Evolutionary conservation across 2,329 filamentous ascomycete species (phyloP), one percentile per base, ranked within the genome.

Genomic region (Diaporthe longicolla): DNA sequence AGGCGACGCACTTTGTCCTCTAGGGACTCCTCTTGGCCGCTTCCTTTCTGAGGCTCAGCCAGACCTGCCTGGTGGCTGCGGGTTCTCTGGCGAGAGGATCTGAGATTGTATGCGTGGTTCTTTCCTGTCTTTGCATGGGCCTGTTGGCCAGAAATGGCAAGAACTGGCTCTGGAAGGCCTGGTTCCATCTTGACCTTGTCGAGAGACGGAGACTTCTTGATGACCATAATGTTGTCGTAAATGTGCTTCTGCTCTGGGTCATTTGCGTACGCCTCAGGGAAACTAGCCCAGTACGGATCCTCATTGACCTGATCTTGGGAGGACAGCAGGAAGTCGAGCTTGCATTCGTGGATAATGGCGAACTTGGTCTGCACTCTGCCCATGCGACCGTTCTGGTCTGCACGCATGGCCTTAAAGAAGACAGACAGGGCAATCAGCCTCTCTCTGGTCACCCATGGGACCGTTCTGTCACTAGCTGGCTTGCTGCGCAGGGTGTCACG

Each of bases 231-330:
- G 10, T 43, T 40, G n/a, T 55, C 5, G 21, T 65, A 50, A 0
- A 65, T 26, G 9, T 29, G 4, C 0, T 32, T 4, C 32, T 69
- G 48, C 0, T 45, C 15, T 2, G 32, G 65, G n/a, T 69, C 65
- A 5, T 78, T 76, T 17, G 75, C 63, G 26, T 74, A 52, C 9
- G 74, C 76, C 7, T 76, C 76, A 19, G 71, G 70, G 11, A 70
- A 58, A 3, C 66, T 52, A 3, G 13, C 37, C 66, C 66, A 70
- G 13, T 54, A 70, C 1, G 17, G 10, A 40, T 45, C 19, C 7
- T 35, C 9, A 5, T 17, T 15, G n/a, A 32, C 65, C 6, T 40
- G 26, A 0, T 57, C 48, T 43, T 40, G 50, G 35, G 55, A 4
- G 17, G 50, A 43, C 9, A 69, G 24, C 10, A 69, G n/a, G n/a